Conservation (phyloP, 495 filamentous ascomycete genomes). For the Penicillium cosmopolitanum region DNA sequence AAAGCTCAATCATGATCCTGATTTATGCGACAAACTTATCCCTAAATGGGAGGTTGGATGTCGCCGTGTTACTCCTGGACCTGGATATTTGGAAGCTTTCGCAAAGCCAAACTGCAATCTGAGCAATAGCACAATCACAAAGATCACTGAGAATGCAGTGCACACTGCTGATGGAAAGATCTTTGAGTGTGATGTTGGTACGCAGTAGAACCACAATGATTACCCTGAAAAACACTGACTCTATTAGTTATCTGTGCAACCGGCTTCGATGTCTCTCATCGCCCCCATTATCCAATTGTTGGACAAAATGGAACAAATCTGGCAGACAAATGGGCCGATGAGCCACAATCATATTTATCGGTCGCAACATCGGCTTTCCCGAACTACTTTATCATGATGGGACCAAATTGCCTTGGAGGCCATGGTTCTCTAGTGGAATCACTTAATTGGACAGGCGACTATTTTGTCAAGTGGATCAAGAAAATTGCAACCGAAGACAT, state of each 20-base stretch:
- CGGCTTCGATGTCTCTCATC: constrained; percentile 51
- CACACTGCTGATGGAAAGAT: constrained; percentile 41
- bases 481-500: constrained; percentile 52
- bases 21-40: constrained; percentile 43
- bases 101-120: constrained; percentile 34
- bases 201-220: not conserved
- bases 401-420: constrained; percentile 40
- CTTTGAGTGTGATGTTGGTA: constrained; percentile 49
- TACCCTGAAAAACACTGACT: not conserved
- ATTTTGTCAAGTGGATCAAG: constrained; percentile 54
- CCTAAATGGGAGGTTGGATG: constrained; percentile 53
- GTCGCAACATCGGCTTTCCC: constrained; percentile 31
- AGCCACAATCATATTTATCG: constrained; percentile 34
- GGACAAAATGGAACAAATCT: constrained; percentile 41
- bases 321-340: constrained; percentile 35
- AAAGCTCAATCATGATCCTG: constrained; percentile 39
- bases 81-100: constrained; percentile 47
- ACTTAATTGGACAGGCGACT: constrained; percentile 53
- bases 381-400: constrained; percentile 42
- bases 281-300: constrained; percentile 40
- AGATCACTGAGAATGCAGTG: constrained; percentile 47
- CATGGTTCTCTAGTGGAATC: constrained; percentile 48
- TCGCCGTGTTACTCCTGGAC: constrained; percentile 49
- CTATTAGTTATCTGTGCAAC: constrained; percentile 44
- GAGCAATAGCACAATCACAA: constrained; percentile 29